Conservation (phyloP, 305 asterid species). For the Striga hermonthica region DNA sequence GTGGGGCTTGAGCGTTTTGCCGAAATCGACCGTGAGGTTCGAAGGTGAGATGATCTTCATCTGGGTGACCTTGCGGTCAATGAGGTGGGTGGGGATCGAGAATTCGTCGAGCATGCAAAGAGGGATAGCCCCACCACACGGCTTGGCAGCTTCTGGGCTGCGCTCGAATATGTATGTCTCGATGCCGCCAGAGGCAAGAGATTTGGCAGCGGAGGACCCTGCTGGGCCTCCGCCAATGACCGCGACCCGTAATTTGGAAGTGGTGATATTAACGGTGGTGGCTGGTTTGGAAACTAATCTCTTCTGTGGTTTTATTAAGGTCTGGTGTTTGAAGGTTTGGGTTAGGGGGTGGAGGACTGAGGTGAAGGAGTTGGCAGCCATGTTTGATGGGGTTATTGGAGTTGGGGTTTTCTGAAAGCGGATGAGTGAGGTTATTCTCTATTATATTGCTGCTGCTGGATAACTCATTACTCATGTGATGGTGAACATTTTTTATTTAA, state of each 20-base stretch:
- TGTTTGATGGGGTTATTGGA: constrained; percentile 23
- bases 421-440: constrained; percentile 17
- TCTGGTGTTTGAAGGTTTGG: constrained; percentile 35
- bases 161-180: constrained; percentile 88
- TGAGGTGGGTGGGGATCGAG: constrained; percentile 58
- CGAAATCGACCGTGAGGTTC: constrained; percentile 72
- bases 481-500: neutral
- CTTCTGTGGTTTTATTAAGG: constrained; percentile 8
- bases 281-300: constrained; percentile 11
- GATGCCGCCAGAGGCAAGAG: constrained; percentile 71
- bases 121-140: constrained; percentile 98
- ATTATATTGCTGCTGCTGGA: constrained; percentile 17
- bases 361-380: constrained; percentile 48
- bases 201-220: constrained; percentile 87
- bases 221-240: constrained; percentile 94
- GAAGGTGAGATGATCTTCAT: constrained; percentile 86
- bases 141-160: constrained; percentile 67
- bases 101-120: constrained; percentile 86
- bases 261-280: constrained; percentile 29
- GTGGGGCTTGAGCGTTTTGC: constrained; percentile 57
- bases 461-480: neutral
- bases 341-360: constrained; percentile 37
- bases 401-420: constrained; percentile 35
- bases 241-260: constrained; percentile 60
- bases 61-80: constrained; percentile 79